Evolutionary conservation across 1,284 basidiomycete genomes (phyloP).

Genomic region (Ganoderma lucidum): DNA sequence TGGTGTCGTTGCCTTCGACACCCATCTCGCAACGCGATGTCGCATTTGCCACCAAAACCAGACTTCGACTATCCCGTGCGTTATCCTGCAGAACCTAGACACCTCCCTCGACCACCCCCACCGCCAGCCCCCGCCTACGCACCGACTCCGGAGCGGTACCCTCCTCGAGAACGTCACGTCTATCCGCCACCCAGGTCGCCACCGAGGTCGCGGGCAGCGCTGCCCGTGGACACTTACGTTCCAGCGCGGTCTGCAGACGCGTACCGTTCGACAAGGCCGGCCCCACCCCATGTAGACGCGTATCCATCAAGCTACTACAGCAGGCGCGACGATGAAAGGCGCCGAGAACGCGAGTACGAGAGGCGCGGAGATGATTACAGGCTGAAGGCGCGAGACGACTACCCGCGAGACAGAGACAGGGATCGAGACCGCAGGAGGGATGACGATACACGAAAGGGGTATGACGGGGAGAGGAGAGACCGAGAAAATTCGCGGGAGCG

Average conservation of each 20-base stretch:
- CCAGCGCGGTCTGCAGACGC: constrained; percentile 30
- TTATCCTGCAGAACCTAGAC: constrained; percentile 36
- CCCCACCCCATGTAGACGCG: constrained; percentile 30
- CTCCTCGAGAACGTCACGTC: constrained; percentile 34
- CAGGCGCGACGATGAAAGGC: constrained; percentile 37
- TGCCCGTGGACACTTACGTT: constrained; percentile 36
- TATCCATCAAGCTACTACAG: constrained; percentile 28
- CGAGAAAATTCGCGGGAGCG: constrained; percentile 19
- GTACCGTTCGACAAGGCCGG: constrained; percentile 29
- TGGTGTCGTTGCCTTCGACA: constrained; percentile 2
- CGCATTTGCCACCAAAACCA: constrained; percentile 44
- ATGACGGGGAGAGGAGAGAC: constrained; percentile 28
- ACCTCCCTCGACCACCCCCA: constrained; percentile 33
- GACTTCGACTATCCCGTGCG: constrained; percentile 42
- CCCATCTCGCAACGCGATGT: constrained; percentile 26
- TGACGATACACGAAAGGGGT: constrained; percentile 30
- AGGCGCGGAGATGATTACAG: constrained; percentile 33
- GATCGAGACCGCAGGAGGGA: constrained; percentile 24
- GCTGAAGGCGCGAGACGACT: constrained; percentile 26
- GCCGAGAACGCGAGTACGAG: constrained; percentile 36
- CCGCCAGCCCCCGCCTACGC: constrained; percentile 24
- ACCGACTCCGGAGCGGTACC: constrained; percentile 31
- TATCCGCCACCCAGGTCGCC: constrained; percentile 37
- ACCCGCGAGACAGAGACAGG: constrained; percentile 18
- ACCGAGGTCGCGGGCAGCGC: constrained; percentile 32